Percentiles rank a stretch among this genome's conserved stretches.
phyloP scores from a whole-genome alignment of 257 asterid genomes.

The Thymus quinquecostatus region DNA sequence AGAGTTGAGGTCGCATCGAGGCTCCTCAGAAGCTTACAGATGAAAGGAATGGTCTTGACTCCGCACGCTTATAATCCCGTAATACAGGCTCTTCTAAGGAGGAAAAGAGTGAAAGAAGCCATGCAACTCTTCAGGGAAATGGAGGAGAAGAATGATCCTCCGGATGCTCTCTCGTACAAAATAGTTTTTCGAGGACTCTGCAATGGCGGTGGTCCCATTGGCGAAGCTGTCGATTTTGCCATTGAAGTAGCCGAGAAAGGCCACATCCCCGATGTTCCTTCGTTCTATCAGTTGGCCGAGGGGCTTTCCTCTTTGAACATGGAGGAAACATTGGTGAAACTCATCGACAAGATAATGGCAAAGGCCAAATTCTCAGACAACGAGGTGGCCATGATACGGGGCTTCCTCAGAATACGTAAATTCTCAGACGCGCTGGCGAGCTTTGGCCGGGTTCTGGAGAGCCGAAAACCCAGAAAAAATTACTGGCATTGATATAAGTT shows the following conservation, averaged over 20 bases:
- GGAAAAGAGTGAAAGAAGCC: slow-evolving; percentile 66
- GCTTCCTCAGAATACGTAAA: slow-evolving; percentile 75
- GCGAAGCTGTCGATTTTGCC: slow-evolving; percentile 86
- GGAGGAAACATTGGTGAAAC: slow-evolving; percentile 74
- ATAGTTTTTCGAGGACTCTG: slow-evolving; percentile 82
- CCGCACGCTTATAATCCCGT: slow-evolving; percentile 90
- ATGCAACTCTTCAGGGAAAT: slow-evolving; percentile 83
- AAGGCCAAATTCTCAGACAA: slow-evolving; percentile 56
- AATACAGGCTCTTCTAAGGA: slow-evolving; percentile 66
- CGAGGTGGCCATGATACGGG: slow-evolving; percentile 74
- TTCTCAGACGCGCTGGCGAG: slow-evolving; percentile 71
- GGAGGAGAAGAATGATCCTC: slow-evolving; percentile 81
- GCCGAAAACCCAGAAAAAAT: slow-evolving; percentile 49
- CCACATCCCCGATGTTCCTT: slow-evolving; percentile 62
- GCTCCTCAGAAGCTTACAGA: slow-evolving; percentile 78
- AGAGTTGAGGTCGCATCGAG: slow-evolving; percentile 66
- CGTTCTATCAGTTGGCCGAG: slow-evolving; percentile 81
- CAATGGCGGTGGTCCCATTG: slow-evolving; percentile 82
- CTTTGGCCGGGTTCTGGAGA: slow-evolving; percentile 61
- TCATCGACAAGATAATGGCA: slow-evolving; percentile 58
- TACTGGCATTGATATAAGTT: slow-evolving; percentile 38
- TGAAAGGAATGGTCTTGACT: slow-evolving; percentile 78
- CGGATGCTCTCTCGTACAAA: slow-evolving; percentile 79
- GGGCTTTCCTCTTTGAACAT: slow-evolving; percentile 75
- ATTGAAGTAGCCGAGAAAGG: slow-evolving; percentile 80